Evolutionary conservation across 2,329 filamentous ascomycete species (phyloP), one percentile per base, ranked within the genome.

Genomic region (Sarocladium kiliense): DNA sequence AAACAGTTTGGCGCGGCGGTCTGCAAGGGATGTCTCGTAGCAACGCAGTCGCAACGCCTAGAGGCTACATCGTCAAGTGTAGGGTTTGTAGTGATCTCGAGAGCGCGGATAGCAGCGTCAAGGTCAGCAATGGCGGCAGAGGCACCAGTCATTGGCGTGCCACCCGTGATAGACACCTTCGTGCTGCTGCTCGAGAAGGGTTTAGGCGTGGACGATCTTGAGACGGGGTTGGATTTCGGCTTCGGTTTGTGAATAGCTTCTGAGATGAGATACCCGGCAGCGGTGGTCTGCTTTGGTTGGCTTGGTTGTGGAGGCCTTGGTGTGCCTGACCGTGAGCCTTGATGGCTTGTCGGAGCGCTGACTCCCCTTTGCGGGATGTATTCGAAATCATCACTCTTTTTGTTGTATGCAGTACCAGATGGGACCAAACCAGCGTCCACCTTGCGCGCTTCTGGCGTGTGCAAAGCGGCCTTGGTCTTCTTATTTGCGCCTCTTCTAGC

Each of bases 21-120:
- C 44, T 97, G 87, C 2, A 97, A 80, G 1, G 93, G 89, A 68
- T 99, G 94, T 1, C 89, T 83, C 0, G 88, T 85, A 0, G 89
- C 94, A 65, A 95, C 91, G 69, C 94, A 99, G 63, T 88, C 88
- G 71, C 94, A 99, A 55, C 84, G 85, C 6, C 88, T 81, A 25
- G 84, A 75, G 58, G 80, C 77, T 3, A 61, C 60, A 7, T 73
- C 74, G 37, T 77, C 71, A 23, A 91, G 72, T 0, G 85, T 82
- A 0, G 91, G 91, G 65, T 97, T 97, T 2, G 92, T 97, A 54
- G 89, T 88, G n/a, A 96, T 81, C 68, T 99, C 94, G 6, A 99
- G 81, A 2, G 87, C 81, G 23, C 91, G 86, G 61, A 99, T 97
- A 3, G 93, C 92, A 1, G 91, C 86, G 61, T 89, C 85, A 1